These are phyloP conservation scores for Naganishia albida DNA, from an alignment of 1,284 basidiomycete genomes.

Conservation along the genomic window DNA sequence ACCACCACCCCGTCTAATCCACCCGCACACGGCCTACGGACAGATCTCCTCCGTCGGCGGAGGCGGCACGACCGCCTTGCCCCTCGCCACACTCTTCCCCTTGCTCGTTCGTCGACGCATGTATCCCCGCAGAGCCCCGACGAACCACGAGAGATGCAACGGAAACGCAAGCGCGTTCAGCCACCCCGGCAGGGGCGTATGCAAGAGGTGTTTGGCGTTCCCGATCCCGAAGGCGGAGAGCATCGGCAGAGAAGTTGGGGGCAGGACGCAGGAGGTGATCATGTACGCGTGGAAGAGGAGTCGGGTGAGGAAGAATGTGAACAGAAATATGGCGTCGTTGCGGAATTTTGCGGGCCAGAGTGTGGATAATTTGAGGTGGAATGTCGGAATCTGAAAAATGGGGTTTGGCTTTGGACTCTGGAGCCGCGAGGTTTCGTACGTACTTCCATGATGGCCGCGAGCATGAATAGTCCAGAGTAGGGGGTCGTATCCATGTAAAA, in stretches of 20 bases:
- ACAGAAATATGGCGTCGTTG: slow-evolving; percentile 60
- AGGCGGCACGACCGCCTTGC: no score
- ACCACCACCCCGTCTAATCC: no score
- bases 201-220: slow-evolving; percentile 37
- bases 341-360: slow-evolving; percentile 57
- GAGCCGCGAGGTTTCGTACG: slow-evolving; percentile 31
- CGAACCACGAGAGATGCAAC: slow-evolving; percentile 62
- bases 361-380: slow-evolving; percentile 59
- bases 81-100: no score
- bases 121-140: slow-evolving; percentile 60
- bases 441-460: slow-evolving; percentile 61
- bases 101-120: slow-evolving; percentile 46
- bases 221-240: neutral
- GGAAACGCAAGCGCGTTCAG: slow-evolving; percentile 58
- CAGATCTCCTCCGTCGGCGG: no score
- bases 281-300: slow-evolving; percentile 60
- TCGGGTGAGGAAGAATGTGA: slow-evolving; percentile 60
- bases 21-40: no score
- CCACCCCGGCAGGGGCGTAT: slow-evolving; percentile 54
- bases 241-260: slow-evolving; percentile 33
- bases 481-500: slow-evolving; percentile 54
- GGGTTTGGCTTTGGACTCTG: no score
- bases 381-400: slow-evolving; percentile 59
- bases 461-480: slow-evolving; percentile 59
- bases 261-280: slow-evolving; percentile 50